Conservation (phyloP, 345 rosid genomes). For the Lenwebbia sp. region DNA sequence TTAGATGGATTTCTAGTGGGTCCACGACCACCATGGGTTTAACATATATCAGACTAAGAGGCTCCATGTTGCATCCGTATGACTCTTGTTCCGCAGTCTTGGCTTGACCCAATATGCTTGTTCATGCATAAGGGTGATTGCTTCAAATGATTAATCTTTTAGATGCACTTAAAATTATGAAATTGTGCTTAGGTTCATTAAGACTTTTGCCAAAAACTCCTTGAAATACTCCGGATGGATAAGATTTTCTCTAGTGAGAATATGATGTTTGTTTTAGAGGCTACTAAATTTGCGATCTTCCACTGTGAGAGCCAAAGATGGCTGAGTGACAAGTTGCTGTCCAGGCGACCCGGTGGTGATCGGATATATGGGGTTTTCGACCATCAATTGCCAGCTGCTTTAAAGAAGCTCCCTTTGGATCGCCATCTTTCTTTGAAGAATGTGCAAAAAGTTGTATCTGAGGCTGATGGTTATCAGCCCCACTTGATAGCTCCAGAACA, state of each 20-base stretch:
- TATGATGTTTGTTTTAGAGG: background rate
- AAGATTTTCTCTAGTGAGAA: background rate
- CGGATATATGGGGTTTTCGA: conserved; percentile 95
- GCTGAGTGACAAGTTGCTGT: conserved; percentile 7
- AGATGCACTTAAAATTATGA: background rate
- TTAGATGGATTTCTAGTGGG: background rate
- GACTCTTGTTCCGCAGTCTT: background rate
- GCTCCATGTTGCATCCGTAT: background rate
- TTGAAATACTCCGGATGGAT: background rate
- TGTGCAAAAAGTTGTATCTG: conserved; percentile 94
- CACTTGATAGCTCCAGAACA: conserved; percentile 99
- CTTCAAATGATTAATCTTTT: background rate
- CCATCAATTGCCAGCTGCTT: conserved; percentile 94
- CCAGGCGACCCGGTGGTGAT: conserved; percentile 98
- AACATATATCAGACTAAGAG: background rate
- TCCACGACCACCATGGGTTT: background rate
- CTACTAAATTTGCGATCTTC: background rate
- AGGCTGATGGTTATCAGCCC: conserved; percentile 99
- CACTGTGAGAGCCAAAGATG: background rate
- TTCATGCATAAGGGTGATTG: background rate
- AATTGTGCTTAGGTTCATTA: background rate
- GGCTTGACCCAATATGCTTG: background rate
- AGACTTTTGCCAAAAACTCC: background rate
- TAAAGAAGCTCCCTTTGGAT: conserved; percentile 97
- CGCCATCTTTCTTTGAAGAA: conserved; percentile 88